phyloP scores from a whole-genome alignment of 257 asterid genomes.

The Ehretia macrophylla region DNA sequence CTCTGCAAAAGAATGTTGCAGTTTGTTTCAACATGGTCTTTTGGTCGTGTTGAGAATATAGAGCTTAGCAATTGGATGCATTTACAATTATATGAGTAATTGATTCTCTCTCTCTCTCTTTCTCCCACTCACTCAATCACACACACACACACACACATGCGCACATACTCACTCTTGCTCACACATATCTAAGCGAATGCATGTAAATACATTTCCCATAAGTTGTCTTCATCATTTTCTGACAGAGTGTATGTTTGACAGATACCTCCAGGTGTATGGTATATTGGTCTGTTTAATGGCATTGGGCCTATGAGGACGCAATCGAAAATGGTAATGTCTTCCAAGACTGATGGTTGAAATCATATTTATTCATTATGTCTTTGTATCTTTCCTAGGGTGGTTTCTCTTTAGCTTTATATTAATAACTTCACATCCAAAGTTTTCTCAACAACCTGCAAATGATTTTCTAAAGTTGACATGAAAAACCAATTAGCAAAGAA shows the following conservation, averaged over 20 bases:
- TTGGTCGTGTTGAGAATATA: neutral
- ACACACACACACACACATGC: too few species aligned
- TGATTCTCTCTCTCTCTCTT: neutral
- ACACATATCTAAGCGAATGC: neutral
- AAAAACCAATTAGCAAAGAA: too few species aligned
- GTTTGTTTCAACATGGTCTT: conserved; percentile 22
- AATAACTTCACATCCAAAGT: neutral
- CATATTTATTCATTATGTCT: conserved; percentile 1
- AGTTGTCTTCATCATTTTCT: too few species aligned
- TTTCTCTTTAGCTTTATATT: neutral
- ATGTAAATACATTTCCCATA: neutral
- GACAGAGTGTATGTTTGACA: conserved; percentile 22
- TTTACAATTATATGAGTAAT: too few species aligned
- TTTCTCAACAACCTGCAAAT: neutral
- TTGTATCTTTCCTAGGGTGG: neutral
- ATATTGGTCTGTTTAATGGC: conserved; percentile 88
- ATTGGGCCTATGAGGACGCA: conserved; percentile 85
- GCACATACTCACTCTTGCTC: neutral
- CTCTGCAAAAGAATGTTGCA: too few species aligned
- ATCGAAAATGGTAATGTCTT: conserved; percentile 79
- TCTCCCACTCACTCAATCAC: too few species aligned
- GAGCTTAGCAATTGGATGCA: neutral
- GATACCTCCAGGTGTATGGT: conserved; percentile 94
- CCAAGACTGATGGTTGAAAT: neutral
- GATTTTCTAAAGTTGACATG: neutral